Percentiles rank a stretch among this genome's conserved stretches.
Evolutionary conservation across 257 asterid species (phyloP).

Genomic region (Pogostemon cablin): DNA sequence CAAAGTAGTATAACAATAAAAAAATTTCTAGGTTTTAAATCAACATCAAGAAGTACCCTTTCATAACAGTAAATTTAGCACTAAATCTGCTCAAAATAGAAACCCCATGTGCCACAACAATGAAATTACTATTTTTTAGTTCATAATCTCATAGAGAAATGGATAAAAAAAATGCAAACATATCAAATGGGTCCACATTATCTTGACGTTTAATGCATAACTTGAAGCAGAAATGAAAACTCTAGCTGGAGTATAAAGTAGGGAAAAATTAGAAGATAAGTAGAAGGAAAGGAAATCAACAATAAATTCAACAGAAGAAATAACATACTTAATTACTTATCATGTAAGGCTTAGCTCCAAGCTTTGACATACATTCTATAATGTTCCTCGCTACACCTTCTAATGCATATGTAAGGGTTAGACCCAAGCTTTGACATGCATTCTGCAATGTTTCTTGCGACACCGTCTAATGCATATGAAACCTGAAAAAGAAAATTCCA

Average conservation of each 20-base stretch:
- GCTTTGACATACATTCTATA: too few species aligned
- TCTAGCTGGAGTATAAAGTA: constrained; percentile 54
- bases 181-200: constrained; percentile 57
- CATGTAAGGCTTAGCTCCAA: too few species aligned
- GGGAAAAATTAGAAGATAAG: constrained; percentile 33
- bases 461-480: too few species aligned
- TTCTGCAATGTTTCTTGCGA: too few species aligned
- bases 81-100: constrained; percentile 43
- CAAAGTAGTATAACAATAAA: too few species aligned
- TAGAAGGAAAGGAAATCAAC: not conserved
- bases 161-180: constrained; percentile 64
- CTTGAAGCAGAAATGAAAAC: constrained; percentile 52
- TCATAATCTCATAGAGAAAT: constrained; percentile 46
- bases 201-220: constrained; percentile 49
- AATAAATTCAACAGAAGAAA: too few species aligned
- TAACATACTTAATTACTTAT: too few species aligned
- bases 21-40: too few species aligned
- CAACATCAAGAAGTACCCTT: constrained; percentile 57
- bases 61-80: constrained; percentile 39
- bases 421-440: too few species aligned
- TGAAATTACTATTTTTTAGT: constrained; percentile 44
- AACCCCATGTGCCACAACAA: constrained; percentile 56
- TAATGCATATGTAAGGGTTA: too few species aligned
- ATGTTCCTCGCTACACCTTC: too few species aligned
- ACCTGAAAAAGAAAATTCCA: too few species aligned